Conservation (phyloP, 2,329 filamentous ascomycete species). For the Aspergillus sergii region DNA sequence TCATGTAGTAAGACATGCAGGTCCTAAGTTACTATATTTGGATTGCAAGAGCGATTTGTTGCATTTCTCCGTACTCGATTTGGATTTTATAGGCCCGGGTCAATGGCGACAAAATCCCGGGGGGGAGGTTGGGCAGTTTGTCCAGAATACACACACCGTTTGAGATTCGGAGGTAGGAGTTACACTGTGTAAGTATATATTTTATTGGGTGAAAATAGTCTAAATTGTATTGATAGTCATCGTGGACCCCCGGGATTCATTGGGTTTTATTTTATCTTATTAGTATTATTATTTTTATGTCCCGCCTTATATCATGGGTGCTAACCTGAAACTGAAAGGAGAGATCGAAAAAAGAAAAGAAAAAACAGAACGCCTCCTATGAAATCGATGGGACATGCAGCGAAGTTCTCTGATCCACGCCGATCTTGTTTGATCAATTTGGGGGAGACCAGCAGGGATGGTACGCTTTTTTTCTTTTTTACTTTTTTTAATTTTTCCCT, state of each 20-base stretch:
- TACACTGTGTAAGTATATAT: neutral
- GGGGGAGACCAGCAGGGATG: constrained; percentile 3
- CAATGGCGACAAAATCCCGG: neutral
- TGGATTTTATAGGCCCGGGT: neutral
- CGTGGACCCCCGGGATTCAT: neutral
- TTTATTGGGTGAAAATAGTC: neutral
- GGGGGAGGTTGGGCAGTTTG: neutral
- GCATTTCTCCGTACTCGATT: constrained; percentile 1
- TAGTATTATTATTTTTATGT: neutral
- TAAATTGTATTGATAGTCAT: neutral
- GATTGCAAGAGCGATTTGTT: neutral
- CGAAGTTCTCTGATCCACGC: constrained; percentile 4
- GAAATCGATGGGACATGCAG: neutral
- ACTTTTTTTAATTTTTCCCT: neutral
- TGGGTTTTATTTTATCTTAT: neutral
- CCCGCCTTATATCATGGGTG: neutral
- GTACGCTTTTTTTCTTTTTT: neutral
- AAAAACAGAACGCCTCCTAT: neutral
- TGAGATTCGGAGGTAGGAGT: neutral
- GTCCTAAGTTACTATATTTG: constrained; percentile 25
- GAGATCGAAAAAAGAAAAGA: neutral
- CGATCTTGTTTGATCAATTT: constrained; percentile 7
- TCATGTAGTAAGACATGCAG: constrained; percentile 24
- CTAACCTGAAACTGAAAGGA: neutral
- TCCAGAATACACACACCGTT: neutral